Evolutionary conservation across 345 rosid species (phyloP).

Genomic region (Eucalyptus regnans): DNA sequence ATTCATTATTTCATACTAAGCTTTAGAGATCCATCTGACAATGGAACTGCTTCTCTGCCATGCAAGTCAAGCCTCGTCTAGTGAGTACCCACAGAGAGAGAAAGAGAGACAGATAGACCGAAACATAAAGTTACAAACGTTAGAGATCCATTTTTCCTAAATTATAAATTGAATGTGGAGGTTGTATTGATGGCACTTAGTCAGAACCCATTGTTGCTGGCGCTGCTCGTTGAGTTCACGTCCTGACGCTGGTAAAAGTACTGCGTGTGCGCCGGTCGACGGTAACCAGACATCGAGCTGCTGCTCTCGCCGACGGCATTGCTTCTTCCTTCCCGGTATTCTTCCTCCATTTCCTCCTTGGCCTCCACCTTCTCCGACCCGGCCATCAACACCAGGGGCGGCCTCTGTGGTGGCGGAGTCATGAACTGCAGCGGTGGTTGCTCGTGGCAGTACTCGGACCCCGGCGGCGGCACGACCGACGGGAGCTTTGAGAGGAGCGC

Average conservation of each 20-base stretch:
- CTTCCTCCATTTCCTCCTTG: neutral
- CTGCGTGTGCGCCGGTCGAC: neutral
- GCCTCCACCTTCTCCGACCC: neutral
- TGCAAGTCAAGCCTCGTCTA: neutral
- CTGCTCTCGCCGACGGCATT: neutral
- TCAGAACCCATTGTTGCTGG: neutral
- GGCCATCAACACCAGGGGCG: neutral
- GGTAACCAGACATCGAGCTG: neutral
- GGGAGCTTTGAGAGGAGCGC: conserved; percentile 96
- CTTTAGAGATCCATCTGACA: neutral
- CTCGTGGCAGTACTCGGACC: neutral
- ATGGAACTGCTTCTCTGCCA: neutral
- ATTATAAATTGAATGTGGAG: neutral
- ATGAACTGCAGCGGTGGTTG: neutral
- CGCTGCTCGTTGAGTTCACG: neutral
- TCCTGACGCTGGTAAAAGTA: neutral
- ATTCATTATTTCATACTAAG: neutral
- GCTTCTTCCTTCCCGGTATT: neutral
- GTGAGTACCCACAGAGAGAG: neutral
- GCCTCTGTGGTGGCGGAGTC: neutral
- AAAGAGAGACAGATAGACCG: neutral
- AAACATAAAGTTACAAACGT: neutral
- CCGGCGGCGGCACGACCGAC: conserved; percentile 59
- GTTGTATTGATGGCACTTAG: neutral
- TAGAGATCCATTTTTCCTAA: neutral